Base-by-base conservation (phyloP, 2,329 filamentous ascomycete genomes). In the Phaeosphaeriaceae sp. region DNA sequence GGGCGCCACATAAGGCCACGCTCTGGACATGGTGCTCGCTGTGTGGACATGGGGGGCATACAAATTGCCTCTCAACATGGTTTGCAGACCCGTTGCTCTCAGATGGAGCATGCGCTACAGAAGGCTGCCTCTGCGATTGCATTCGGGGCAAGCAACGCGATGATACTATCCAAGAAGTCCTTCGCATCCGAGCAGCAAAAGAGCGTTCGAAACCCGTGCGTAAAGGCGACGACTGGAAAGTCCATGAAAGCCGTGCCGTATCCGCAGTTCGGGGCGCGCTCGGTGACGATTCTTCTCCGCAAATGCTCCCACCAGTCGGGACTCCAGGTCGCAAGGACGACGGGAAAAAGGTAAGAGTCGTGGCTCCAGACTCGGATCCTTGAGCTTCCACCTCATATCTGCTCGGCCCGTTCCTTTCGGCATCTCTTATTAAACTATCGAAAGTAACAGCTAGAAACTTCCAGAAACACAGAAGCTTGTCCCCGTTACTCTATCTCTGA, bases 11-110 rank as follows among this genome's bases (percentile, higher is more conserved):
- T 48, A 54, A 61, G 39, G 59, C 71, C 34, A 65, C 62, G 6
- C 74, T 84, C 16, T 84, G 79, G 78, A 77, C 79, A 4, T 80
- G 79, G 74, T 87, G 85, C 65, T 76, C 84, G 59, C 74, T 80
- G 11, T 87, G 85, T 65, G 82, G 83, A 3, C 85, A 87, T 58
- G 79, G 81, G 32, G 83, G 80, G 2, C 85, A 87, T 61, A 71
- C 78, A 5, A 77, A 78, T 41, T 87, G 85, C 63, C 75, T 86
- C 23, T 75, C 74, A 6, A 75, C 76, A 12, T 86, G 84, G 83
- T 80, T 84, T 46, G 70, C 71, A 15, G 76, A 81, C 43, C 56
- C 76, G 16, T 66, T 38, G 12, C 56, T 76, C 26, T 74, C 76
- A 30, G 78, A 81, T 54, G 83, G 83, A 13, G 78, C 77, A 23